Evolutionary conservation across 768 basidiomycete genomes (phyloP), one percentile per base, ranked within the genome.

Genomic region (Boletus subcaerulescens): DNA sequence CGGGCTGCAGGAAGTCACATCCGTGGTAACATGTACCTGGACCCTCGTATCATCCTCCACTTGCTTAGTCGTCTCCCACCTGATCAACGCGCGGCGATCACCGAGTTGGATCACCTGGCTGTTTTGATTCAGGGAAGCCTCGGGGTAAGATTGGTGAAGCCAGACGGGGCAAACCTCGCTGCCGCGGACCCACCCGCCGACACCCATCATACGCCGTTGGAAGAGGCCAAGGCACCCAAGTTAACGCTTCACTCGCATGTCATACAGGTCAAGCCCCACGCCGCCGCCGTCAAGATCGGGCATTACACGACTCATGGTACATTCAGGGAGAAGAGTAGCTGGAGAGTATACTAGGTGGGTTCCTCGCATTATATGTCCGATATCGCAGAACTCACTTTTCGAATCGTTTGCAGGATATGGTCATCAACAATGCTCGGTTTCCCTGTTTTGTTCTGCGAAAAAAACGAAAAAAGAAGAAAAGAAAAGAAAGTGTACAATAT

Each of bases 21-120:
- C 36, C 62, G 59, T 43, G 62, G 62, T 5, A 31, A 35, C 42
- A 63, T 63, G 59, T 43, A 38, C 24, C 2, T 63, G 10, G 62
- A 63, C 18, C 55, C 62, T 12, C 53, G 33, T 10, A 0, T 63
- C 36, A 24, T 64, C 22, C 53, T 61, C 43, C 18, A 58, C 26
- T 24, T 63, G 5, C 12, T 63, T 17, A 15, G 44, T 12, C 60
- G n/a, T 18, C 47, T 51, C 9, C n/a, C 36, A 1, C 3, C 18
- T 10, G 24, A 3, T 22, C 38, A 44, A 9, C 55, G 35, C 11
- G 17, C 45, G 0, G 12, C n/a, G 41, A 48, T 62, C 48, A 53
- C 60, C 11, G n/a, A 44, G 9, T 12, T 61, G 33, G 35, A 50
- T 0, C 7, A 35, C 6, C 3, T 61, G 1, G 31, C 13, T 6